These are phyloP conservation scores for Aethionema arabicum DNA, from an alignment of 345 rosid genomes.

Conservation along the genomic window DNA sequence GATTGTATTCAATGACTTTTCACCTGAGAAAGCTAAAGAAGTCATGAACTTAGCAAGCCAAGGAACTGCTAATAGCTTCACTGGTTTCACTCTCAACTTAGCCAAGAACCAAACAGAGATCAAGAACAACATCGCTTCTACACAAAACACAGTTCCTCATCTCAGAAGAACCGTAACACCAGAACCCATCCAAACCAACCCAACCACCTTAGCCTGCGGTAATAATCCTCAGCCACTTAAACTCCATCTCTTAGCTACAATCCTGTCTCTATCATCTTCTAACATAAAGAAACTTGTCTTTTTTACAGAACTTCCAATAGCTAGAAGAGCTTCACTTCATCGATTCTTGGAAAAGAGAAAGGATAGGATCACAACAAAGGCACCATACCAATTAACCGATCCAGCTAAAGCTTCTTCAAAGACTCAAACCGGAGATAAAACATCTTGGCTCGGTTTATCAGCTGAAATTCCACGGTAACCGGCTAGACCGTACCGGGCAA, in stretches of 20 bases:
- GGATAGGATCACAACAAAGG: slow-evolving; percentile 66
- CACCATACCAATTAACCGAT: slow-evolving; percentile 55
- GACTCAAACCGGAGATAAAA: slow-evolving; percentile 44
- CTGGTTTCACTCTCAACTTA: slow-evolving; percentile 31
- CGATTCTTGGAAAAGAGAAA: slow-evolving; percentile 92
- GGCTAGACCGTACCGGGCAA: neutral
- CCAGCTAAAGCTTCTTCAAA: slow-evolving; percentile 38
- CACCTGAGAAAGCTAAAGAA: slow-evolving; percentile 79
- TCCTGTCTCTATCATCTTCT: neutral
- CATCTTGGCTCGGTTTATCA: slow-evolving; percentile 70
- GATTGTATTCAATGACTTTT: slow-evolving; percentile 66
- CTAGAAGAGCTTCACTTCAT: slow-evolving; percentile 92
- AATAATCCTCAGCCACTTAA: slow-evolving; percentile 20
- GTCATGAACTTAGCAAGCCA: slow-evolving; percentile 62
- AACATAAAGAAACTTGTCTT: neutral
- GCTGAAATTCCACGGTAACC: slow-evolving; percentile 43
- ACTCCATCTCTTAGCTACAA: neutral
- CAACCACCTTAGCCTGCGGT: slow-evolving; percentile 54
- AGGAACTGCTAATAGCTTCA: slow-evolving; percentile 42
- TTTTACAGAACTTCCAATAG: slow-evolving; percentile 75
- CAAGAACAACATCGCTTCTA: slow-evolving; percentile 24
- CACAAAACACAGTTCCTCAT: slow-evolving; percentile 35
- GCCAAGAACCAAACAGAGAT: slow-evolving; percentile 37
- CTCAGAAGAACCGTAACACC: slow-evolving; percentile 39
- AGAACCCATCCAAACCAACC: slow-evolving; percentile 39